Evolutionary conservation across 768 basidiomycete genomes (phyloP), one percentile per base, ranked within the genome.

Genomic region (Amyloporia xantha): DNA sequence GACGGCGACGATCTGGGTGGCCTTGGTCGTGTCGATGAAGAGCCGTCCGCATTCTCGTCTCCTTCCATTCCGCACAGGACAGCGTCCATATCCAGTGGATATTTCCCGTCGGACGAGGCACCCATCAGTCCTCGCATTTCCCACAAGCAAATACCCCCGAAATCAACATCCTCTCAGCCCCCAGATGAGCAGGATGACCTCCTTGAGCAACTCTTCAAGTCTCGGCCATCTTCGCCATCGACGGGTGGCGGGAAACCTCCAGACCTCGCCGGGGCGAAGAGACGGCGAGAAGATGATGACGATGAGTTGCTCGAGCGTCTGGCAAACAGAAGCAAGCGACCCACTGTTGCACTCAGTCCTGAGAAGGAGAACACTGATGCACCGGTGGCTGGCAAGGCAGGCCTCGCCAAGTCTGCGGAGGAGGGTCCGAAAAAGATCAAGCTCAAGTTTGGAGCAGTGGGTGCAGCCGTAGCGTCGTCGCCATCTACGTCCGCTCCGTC

Each of bases 381-480:
- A 49, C 23, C 44, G 4, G 33, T 60, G 54, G 49, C 62, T 54
- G 44, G 56, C 52, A 44, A 51, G 37, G 52, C 51, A 11, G 57
- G 50, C 21, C 45, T 43, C 1, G 40, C 47, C 13, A 62, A 57
- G 45, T 39, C 64, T n/a, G 62, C 60, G 44, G 79, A 81, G 55
- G 78, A 78, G 49, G 73, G 76, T 35, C 72, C 71, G 45, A 86
- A 82, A 67, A 87, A 86, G 63, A 76, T 91, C 60, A 88, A 86
- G 67, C 70, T 91, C 51, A 84, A 79, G 66, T 73, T 89, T 51
- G 79, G 81, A 17, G 62, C 70, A 13, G 66, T 70, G n/a, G 71
- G 69, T 17, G 58, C 72, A 42, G 67, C 68, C 7, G 66, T 55
- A 10, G 58, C 62, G 20, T 44, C 53, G 33, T 56, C 62, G 25